These are phyloP conservation scores for Pugionium dolabratum DNA, from an alignment of 345 rosid species.

Conservation along the genomic window DNA sequence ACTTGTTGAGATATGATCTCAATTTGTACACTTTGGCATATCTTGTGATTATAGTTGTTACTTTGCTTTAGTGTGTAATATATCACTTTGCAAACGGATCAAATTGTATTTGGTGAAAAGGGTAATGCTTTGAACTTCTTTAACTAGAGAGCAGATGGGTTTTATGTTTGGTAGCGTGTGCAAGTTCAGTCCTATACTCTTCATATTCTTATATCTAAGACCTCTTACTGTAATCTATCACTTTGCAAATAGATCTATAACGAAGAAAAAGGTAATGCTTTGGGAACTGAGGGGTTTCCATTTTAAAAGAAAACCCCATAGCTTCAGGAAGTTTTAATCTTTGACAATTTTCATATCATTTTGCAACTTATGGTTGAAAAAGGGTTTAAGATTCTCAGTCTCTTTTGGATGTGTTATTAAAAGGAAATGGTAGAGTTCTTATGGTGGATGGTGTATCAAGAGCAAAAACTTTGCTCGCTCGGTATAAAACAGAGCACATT, in stretches of 20 bases:
- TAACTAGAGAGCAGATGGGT: too few species aligned
- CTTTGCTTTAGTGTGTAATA: slow-evolving; percentile 1
- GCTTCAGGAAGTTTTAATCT: neutral
- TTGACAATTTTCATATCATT: neutral
- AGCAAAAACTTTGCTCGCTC: too few species aligned
- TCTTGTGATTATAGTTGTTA: neutral
- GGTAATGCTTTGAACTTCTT: too few species aligned
- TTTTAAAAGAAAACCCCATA: neutral
- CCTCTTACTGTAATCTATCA: neutral
- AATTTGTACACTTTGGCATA: neutral
- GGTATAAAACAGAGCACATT: too few species aligned
- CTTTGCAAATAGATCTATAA: neutral
- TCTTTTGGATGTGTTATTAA: neutral
- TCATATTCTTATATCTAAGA: neutral
- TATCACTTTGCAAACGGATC: neutral
- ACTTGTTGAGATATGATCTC: neutral
- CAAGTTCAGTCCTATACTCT: neutral
- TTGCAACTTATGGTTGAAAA: neutral
- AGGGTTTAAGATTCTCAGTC: neutral
- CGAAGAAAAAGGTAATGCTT: neutral
- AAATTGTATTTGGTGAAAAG: too few species aligned
- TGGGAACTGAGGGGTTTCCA: neutral
- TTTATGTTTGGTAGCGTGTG: neutral
- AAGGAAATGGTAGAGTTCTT: slow-evolving; percentile 72
- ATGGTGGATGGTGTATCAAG: slow-evolving; percentile 64